Percentiles rank a stretch among this genome's conserved stretches.
These are phyloP conservation scores for Phytophthora sansomeana DNA, from an alignment of 352 stramenopile genomes.

Conservation along the genomic window DNA sequence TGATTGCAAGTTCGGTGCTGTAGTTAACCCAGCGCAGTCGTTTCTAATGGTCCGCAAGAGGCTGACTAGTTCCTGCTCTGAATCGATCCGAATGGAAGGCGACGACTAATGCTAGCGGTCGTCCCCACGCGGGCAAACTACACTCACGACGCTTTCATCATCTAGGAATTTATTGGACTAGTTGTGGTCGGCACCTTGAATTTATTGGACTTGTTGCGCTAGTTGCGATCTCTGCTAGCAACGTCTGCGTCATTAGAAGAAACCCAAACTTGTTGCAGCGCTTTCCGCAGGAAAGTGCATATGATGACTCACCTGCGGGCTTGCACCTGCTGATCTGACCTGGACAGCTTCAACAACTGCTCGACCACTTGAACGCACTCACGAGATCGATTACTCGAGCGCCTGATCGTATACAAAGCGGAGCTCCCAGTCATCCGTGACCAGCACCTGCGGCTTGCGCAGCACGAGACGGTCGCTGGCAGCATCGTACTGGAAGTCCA, in stretches of 20 bases:
- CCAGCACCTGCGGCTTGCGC: conserved; percentile 82
- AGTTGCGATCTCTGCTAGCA: background rate
- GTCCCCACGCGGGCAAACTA: background rate
- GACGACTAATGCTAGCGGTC: background rate
- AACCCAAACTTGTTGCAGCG: conserved; percentile 1
- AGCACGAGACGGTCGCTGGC: conserved; percentile 74
- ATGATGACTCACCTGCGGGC: conserved; percentile 9
- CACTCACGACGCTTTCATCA: background rate
- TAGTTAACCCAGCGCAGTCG: conserved; percentile 1
- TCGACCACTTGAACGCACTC: background rate
- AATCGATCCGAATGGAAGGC: background rate
- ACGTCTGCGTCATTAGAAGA: background rate
- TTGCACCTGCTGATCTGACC: conserved; percentile 18
- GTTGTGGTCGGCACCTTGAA: no score
- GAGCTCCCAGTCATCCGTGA: conserved; percentile 78
- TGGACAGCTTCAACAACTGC: conserved; percentile 29
- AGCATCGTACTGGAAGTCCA: conserved; percentile 80
- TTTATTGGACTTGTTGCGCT: background rate
- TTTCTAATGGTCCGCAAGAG: no score
- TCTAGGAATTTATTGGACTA: no score
- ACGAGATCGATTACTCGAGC: conserved; percentile 32
- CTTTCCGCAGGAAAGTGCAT: conserved; percentile 12
- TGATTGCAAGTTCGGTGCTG: background rate
- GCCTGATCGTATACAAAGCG: conserved; percentile 55
- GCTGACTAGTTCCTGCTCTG: background rate